Evolutionary conservation across 1,139 yeast species (phyloP), one percentile per base, ranked within the genome.

Genomic region (Blastobotrys buckinghamii): DNA sequence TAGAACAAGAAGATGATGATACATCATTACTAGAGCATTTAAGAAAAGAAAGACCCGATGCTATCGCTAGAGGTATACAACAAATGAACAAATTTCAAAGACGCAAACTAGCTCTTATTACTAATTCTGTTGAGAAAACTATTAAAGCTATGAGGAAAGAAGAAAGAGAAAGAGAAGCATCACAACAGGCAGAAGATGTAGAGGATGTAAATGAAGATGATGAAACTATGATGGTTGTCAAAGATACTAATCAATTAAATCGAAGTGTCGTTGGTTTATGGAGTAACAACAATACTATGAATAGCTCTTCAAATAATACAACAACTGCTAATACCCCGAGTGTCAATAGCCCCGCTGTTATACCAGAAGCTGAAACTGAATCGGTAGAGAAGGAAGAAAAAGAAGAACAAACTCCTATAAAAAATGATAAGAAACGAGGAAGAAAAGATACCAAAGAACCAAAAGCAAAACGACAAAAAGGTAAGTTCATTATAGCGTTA

Each of bases 241-340:
- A 57, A 39, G 66, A 63, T 19, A 50, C 56, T 6, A 89, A 88
- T 59, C 72, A 78, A 3, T 75, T 87, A 68, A 90, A 90, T 64
- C 86, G 82, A 60, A 79, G 84, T 24, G 84, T 89, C 1, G 84
- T 84, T 0, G 75, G 80, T 16, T 66, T 81, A 45, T 89, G 96
- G 97, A 75, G 73, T 46, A 34, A 34, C 17, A 34, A 5, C 38
- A 34, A 34, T 17, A 22, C 6, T 22, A 22, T 7, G 7, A 22
- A 22, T 22, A 4, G 7, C 4, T 22, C 24, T 22, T 7, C 7
- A 16, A 34, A 19, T n/a, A n/a, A n/a, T 17, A 34, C 38, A 3
- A 29, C 32, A 13, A 40, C 30, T 10, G 27, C 47, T 12, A 47
- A 47, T 29, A 39, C 51, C 17, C 40, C 45, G 7, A 32, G 41